Evolutionary conservation across 192 early-diverging fungal species (phyloP), one percentile per base, ranked within the genome.

Genomic region (Diversispora eburnea): DNA sequence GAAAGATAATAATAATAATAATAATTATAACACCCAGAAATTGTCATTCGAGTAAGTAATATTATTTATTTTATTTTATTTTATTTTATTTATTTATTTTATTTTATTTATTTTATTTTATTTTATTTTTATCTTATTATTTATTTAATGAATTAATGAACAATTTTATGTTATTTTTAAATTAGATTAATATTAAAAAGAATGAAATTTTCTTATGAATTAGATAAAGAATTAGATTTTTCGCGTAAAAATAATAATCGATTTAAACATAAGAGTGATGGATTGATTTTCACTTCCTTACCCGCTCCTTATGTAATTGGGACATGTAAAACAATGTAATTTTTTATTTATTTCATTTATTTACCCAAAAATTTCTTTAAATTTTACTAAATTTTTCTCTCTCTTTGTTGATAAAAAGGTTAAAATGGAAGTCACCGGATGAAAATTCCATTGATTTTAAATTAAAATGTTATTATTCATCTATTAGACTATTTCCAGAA

Each of bases 341-440:
- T 19, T 48, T 33, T 20, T 48, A 60, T 20, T 25, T 8, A 25
- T 19, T 9, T 46, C 22, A 45, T 54, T 54, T 17, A 54, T 10
- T 39, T 52, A 47, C 48, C 12, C 5, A 25, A 15, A 70, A 4
- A 70, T 42, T 56, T 57, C 3, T 19, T 55, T 15, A 43, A 13
- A n/a, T 6, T 25, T 8, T 70, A n/a, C 57, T 42, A 46, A 3
- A 5, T 43, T 19, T 19, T 19, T 67, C 56, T 12, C 22, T 20
- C 25, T 55, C 13, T 64, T 19, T 15, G 58, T 3, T 70, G 10
- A 19, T 17, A 45, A 56, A 56, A 46, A 94, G 92, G 77, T 75
- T 94, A 63, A 95, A 95, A 78, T 95, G 93, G 93, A 95, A 94
- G 72, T 91, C 93, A 15, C 85, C 90, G 8, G 79, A 85, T 72